phyloP scores from a whole-genome alignment of 345 rosid genomes.

The Bruguiera sexangula region DNA sequence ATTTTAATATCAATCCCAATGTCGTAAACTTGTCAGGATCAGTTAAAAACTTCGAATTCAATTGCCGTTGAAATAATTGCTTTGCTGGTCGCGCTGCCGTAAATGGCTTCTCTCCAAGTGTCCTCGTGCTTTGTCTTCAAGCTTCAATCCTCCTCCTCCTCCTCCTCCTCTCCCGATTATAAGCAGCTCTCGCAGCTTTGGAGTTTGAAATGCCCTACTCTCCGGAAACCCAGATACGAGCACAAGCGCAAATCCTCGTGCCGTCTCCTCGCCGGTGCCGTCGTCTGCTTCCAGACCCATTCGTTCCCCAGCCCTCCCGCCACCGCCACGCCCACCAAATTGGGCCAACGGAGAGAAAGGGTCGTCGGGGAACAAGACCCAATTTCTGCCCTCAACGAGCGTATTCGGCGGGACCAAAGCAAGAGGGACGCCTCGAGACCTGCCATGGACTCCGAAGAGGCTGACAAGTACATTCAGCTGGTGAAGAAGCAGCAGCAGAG shows the following conservation, averaged over 20 bases:
- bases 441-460: conserved; percentile 72
- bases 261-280: conserved; percentile 36
- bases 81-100: background rate
- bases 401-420: conserved; percentile 63
- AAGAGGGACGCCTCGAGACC: conserved; percentile 55
- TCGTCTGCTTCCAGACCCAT: conserved; percentile 39
- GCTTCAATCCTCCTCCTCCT: conserved; percentile 19
- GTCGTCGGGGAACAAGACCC: conserved; percentile 44
- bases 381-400: conserved; percentile 70
- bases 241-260: conserved; percentile 4
- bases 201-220: conserved; percentile 23
- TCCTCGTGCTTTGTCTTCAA: conserved; percentile 37
- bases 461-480: conserved; percentile 70
- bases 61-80: too few relatives aligned
- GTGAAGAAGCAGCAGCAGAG: conserved; percentile 87
- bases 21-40: too few relatives aligned
- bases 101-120: conserved; percentile 47
- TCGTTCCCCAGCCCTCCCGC: conserved; percentile 27
- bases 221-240: conserved; percentile 8
- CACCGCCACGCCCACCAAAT: conserved; percentile 15
- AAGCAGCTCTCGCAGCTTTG: conserved; percentile 24
- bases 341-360: conserved; percentile 41
- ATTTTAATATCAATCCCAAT: too few relatives aligned
- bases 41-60: too few relatives aligned
- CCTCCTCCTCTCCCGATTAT: too few relatives aligned